Evolutionary conservation across 2,329 filamentous ascomycete species (phyloP), one percentile per base, ranked within the genome.

Genomic region (Hypoxylon rubiginosum): DNA sequence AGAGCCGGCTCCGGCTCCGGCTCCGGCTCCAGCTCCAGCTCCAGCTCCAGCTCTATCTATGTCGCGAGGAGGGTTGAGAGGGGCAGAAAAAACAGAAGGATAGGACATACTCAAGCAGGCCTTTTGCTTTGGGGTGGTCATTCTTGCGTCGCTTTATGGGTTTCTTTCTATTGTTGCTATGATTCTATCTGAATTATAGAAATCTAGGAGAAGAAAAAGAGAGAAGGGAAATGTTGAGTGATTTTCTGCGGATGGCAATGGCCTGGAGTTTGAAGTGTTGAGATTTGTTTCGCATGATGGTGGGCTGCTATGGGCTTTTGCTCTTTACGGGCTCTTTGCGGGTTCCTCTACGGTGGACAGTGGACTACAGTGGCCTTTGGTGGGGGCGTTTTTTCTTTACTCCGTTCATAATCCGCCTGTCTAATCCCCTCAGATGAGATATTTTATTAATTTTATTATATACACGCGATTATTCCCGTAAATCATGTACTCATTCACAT

Each of bases 71-170:
- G 73, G 70, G 71, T 61, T 48, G 54, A 58, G 63, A 46, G 67
- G 58, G 34, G 60, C 21, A 60, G 72, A 72, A 68, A 72, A 72
- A 73, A 73, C 75, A 72, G 72, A 66, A 75, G 62, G 46, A 75
- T 75, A 69, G 69, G 79, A 86, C 85, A 79, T 87, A 88, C 85
- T 88, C 78, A 88, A 83, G 80, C 86, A 88, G 75, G 86, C 86
- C 79, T 88, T 88, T 59, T 88, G 86, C 70, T 85, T 84, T 75
- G 85, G 83, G 75, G 83, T 83, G 78, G 84, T 81, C 83, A 85
- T 86, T 74, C 73, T 79, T 77, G 56, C 30, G 57, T 48, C 57
- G 65, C 39, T 57, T 62, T 32, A 59, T 43, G 60, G 32, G 67
- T 60, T 51, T 36, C 48, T 39, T 59, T 55, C 32, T 7, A 59